These are phyloP conservation scores for Gaeumannomyces tritici DNA, from an alignment of 2,329 filamentous ascomycete genomes.

Conservation along the genomic window DNA sequence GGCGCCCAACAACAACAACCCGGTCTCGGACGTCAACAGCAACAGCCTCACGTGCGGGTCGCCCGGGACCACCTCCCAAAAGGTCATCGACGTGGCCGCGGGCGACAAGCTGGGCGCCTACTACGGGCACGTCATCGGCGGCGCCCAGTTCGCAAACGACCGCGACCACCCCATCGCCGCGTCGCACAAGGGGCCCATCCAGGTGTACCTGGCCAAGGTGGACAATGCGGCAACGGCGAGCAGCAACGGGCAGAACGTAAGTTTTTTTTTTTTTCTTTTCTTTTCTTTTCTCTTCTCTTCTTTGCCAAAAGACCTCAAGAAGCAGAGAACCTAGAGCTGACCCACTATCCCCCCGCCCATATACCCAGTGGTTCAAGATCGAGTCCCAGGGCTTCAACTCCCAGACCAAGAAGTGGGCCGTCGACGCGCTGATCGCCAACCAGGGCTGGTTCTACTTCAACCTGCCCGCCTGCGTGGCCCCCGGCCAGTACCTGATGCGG, in stretches of 20 bases:
- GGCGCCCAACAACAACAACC: constrained; percentile 40
- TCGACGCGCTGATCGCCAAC: constrained; percentile 37
- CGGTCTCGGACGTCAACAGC: constrained; percentile 38
- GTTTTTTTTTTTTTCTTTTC: neutral
- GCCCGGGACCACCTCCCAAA: constrained; percentile 26
- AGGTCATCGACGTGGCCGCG: constrained; percentile 36
- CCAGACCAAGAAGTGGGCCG: constrained; percentile 32
- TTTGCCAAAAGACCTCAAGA: neutral
- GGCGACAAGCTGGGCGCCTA: constrained; percentile 40
- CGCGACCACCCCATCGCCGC: constrained; percentile 29
- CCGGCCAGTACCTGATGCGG: constrained; percentile 11
- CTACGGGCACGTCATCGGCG: constrained; percentile 34
- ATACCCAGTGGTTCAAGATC: constrained; percentile 43
- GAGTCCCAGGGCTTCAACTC: constrained; percentile 36
- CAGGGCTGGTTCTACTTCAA: constrained; percentile 31
- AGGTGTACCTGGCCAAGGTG: constrained; percentile 38
- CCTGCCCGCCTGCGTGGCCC: constrained; percentile 26
- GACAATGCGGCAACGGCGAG: constrained; percentile 31
- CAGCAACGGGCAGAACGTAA: constrained; percentile 12
- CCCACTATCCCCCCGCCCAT: constrained; percentile 14
- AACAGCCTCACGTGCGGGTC: constrained; percentile 40
- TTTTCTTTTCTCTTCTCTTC: neutral
- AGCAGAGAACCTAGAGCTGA: neutral
- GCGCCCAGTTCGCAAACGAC: constrained; percentile 25
- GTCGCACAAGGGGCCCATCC: constrained; percentile 35